Percentiles rank a stretch among this genome's conserved stretches.
Conservation (phyloP, 208 protist species). For the Trypanosoma platydactyli region DNA sequence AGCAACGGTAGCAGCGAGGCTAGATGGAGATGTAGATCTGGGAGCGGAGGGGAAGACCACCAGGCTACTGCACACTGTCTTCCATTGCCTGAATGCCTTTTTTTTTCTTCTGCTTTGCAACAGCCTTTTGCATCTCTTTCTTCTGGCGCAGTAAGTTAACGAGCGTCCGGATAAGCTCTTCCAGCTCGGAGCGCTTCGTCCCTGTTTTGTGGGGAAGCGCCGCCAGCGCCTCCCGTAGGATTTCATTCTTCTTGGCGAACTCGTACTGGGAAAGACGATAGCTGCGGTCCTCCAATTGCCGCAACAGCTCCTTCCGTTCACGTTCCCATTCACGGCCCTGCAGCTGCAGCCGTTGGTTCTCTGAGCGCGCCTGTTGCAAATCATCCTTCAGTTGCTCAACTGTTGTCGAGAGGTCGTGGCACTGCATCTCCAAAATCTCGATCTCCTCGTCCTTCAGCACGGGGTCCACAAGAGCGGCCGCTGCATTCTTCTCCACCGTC, state of each 20-base stretch:
- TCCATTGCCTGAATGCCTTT: not conserved
- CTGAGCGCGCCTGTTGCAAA: constrained; percentile 9
- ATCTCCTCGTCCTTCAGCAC: constrained; percentile 71
- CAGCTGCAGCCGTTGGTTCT: constrained; percentile 2
- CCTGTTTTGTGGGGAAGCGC: constrained; percentile 49
- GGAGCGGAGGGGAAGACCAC: too few species aligned
- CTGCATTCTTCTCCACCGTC: constrained; percentile 32
- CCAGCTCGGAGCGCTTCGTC: constrained; percentile 48
- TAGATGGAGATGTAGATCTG: too few species aligned
- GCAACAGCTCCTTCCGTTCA: constrained; percentile 38
- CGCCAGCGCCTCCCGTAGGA: constrained; percentile 47
- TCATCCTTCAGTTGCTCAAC: constrained; percentile 32
- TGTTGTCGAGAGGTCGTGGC: constrained; percentile 18
- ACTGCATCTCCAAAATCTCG: constrained; percentile 50
- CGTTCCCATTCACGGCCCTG: constrained; percentile 26
- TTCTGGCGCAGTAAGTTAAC: constrained; percentile 56
- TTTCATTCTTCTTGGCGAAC: constrained; percentile 55
- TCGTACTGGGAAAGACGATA: constrained; percentile 70
- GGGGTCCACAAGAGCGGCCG: constrained; percentile 52
- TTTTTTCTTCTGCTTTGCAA: constrained; percentile 11
- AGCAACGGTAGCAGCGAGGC: too few species aligned
- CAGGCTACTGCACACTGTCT: not conserved
- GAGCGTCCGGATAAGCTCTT: constrained; percentile 47
- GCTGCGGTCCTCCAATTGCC: constrained; percentile 62
- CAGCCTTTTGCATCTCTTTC: constrained; percentile 64